Evolutionary conservation across 116 monocot species (phyloP).

Genomic region (Phalaenopsis hybrid): DNA sequence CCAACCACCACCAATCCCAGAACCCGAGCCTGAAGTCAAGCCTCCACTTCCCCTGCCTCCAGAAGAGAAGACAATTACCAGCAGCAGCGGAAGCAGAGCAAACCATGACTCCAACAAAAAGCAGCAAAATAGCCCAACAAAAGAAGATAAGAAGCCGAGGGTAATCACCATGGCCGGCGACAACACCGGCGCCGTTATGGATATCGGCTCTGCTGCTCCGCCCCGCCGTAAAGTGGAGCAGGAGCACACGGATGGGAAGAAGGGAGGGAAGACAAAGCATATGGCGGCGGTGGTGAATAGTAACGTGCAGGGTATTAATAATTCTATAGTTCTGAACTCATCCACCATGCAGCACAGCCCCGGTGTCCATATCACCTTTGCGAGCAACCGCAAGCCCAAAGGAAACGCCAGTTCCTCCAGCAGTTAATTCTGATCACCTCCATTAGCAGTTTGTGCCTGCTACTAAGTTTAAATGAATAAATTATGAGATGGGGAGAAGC

Average conservation of each 20-base stretch:
- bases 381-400: constrained; percentile 18
- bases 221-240: neutral
- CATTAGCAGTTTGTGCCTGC: neutral
- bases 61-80: neutral
- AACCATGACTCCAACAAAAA: constrained; percentile 1
- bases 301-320: constrained; percentile 73
- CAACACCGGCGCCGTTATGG: constrained; percentile 73
- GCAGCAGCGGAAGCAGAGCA: neutral
- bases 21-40: constrained; percentile 10
- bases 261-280: constrained; percentile 12
- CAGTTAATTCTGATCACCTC: neutral
- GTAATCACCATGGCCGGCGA: constrained; percentile 55
- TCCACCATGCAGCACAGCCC: constrained; percentile 42
- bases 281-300: constrained; percentile 52
- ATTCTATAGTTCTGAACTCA: constrained; percentile 54
- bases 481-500: neutral
- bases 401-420: neutral
- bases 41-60: neutral
- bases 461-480: neutral
- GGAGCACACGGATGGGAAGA: neutral
- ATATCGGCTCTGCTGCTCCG: constrained; percentile 12
- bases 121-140: neutral
- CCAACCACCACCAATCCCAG: neutral
- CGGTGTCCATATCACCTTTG: constrained; percentile 51
- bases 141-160: constrained; percentile 20